Evolutionary conservation across 352 stramenopile genomes (phyloP), one percentile per base, ranked within the genome.

Genomic region (Phytopythium kandeliae): DNA sequence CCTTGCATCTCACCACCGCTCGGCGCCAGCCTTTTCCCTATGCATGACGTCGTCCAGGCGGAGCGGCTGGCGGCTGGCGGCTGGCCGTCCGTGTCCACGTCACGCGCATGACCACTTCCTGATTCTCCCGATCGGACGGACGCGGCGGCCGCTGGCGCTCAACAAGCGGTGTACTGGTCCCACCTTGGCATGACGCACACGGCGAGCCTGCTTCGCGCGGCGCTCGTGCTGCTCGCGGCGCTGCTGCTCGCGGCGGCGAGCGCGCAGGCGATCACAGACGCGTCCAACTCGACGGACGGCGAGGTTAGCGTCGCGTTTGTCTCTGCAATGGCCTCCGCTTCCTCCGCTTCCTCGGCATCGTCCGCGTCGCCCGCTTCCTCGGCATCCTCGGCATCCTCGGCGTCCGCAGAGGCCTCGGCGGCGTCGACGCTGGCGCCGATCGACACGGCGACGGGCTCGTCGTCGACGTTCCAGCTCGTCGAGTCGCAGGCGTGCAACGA

Each of bases 381-480:
- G 13, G 53, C 53, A 3, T 31, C 57, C 28, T 26, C 42, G 4
- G 51, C 55, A 5, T 57, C 40, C 12, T 55, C 51, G 41, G 35
- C 41, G 13, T 54, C 55, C 7, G 15, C 44, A n/a, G n/a, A n/a
- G n/a, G n/a, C n/a, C 3, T 50, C 51, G 10, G 53, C 51, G 8
- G 48, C 26, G 26, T n/a, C 30, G 31, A 56, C 59, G 19, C 28
- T 63, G 24, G 46, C 64, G 17, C 60, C 62, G 1, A 74, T 74
- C 35, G 54, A 69, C 15, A 68, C 63, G 11, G 63, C 70, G 15
- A 69, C 67, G 19, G 60, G 63, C 19, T 71, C 58, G 17, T 85
- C 74, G 19, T 44, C 48, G 24, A 78, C 70, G 19, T 86, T 86
- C 62, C 67, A 70, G 22, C 62, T 76, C 47, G 71, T 79, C 22